Evolutionary conservation across 1,284 basidiomycete species (phyloP).

Genomic region (Sanghuangporus sanghuang): DNA sequence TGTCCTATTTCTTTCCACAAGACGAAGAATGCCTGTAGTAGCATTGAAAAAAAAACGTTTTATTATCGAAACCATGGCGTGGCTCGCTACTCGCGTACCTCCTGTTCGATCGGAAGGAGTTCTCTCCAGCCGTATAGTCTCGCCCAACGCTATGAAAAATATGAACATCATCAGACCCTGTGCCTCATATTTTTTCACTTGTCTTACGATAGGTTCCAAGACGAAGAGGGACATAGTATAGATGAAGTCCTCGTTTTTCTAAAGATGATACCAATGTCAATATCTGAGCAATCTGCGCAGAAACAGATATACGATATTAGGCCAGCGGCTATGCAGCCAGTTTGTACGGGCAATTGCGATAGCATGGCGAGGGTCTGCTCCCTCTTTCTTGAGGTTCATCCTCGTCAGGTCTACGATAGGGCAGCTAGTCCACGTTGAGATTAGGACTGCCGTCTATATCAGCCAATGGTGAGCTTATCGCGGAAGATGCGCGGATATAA

Average conservation of each 20-base stretch:
- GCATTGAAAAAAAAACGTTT: background rate
- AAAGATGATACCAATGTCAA: background rate
- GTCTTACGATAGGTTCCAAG: slow-evolving; percentile 29
- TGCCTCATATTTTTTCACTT: too few species aligned
- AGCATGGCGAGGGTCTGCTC: slow-evolving; percentile 35
- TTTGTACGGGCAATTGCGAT: slow-evolving; percentile 43
- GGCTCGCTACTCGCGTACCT: slow-evolving; percentile 19
- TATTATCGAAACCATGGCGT: background rate
- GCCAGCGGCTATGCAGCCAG: slow-evolving; percentile 40
- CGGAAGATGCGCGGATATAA: background rate
- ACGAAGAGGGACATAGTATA: slow-evolving; percentile 30
- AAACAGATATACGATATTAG: slow-evolving; percentile 4
- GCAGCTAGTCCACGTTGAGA: slow-evolving; percentile 20
- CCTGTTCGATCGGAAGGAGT: slow-evolving; percentile 30
- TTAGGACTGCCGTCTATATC: slow-evolving; percentile 36
- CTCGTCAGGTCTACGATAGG: slow-evolving; percentile 8
- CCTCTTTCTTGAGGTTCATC: background rate
- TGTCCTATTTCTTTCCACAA: slow-evolving; percentile 38
- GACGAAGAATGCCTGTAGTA: slow-evolving; percentile 32
- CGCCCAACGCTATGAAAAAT: slow-evolving; percentile 30
- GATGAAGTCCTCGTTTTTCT: slow-evolving; percentile 32
- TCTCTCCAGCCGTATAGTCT: slow-evolving; percentile 33
- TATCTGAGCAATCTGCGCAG: background rate
- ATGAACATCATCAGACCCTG: background rate
- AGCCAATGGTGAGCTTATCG: background rate